These are phyloP conservation scores for Aspergillus sp. DNA, from an alignment of 2,329 filamentous ascomycete species.

Conservation along the genomic window DNA sequence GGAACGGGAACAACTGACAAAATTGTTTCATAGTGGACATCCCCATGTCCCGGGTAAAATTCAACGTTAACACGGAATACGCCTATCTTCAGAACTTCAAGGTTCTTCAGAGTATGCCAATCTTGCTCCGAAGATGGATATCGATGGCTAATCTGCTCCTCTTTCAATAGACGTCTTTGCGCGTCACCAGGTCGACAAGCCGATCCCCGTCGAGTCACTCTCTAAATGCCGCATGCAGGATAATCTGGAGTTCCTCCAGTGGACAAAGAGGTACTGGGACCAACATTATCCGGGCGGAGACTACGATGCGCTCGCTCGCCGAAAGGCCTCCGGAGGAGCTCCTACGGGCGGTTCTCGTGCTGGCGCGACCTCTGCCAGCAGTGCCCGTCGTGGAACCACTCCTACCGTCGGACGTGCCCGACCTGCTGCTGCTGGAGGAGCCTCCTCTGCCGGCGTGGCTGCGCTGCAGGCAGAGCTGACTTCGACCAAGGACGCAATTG, in stretches of 20 bases:
- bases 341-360: constrained; percentile 48
- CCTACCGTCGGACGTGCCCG: constrained; percentile 57
- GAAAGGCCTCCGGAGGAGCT: constrained; percentile 72
- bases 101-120: constrained; percentile 78
- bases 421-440: constrained; percentile 44
- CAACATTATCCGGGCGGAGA: constrained; percentile 96
- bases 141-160: background rate
- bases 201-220: constrained; percentile 81
- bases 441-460: constrained; percentile 60
- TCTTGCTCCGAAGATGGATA: background rate
- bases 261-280: constrained; percentile 96
- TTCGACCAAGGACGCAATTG: constrained; percentile 91
- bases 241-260: constrained; percentile 98
- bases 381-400: constrained; percentile 60
- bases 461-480: constrained; percentile 82
- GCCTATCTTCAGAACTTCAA: constrained; percentile 99
- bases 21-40: constrained; percentile 63
- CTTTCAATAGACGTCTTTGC: constrained; percentile 65
- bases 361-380: constrained; percentile 45
- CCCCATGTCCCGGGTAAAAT: constrained; percentile 94
- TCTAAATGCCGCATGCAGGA: constrained; percentile 99
- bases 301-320: constrained; percentile 83
- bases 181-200: constrained; percentile 84
- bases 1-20: background rate
- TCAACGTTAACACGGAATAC: constrained; percentile 97